These are phyloP conservation scores for Xylaria digitata DNA, from an alignment of 2,329 filamentous ascomycete species.

Conservation along the genomic window DNA sequence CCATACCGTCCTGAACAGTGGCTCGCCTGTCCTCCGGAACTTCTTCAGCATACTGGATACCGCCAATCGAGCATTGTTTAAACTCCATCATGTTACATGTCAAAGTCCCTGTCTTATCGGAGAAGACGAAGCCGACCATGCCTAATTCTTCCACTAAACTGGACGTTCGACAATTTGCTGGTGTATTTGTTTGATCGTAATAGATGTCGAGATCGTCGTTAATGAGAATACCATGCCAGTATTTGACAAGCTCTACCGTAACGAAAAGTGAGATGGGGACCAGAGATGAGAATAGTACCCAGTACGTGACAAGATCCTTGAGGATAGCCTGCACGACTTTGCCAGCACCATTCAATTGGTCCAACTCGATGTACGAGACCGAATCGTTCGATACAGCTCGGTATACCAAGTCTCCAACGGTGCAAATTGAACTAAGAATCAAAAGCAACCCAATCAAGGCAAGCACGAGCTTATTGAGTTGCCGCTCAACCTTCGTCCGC, in stretches of 20 bases:
- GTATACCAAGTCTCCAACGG: conserved; percentile 87
- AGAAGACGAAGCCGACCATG: conserved; percentile 99
- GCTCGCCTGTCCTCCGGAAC: conserved; percentile 90
- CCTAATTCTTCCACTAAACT: conserved; percentile 96
- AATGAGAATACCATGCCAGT: conserved; percentile 97
- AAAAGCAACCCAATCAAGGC: conserved; percentile 88
- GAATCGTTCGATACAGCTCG: conserved; percentile 71
- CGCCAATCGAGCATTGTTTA: conserved; percentile 91
- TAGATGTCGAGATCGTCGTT: conserved; percentile 98
- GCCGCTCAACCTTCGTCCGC: conserved; percentile 92
- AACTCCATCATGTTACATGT: conserved; percentile 99
- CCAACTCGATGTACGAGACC: conserved; percentile 79
- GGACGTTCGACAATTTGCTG: conserved; percentile 94
- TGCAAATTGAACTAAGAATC: conserved; percentile 86
- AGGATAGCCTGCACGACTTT: conserved; percentile 82
- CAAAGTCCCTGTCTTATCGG: conserved; percentile 95
- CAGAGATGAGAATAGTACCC: conserved; percentile 95
- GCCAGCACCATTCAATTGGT: conserved; percentile 64
- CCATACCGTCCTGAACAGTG: conserved; percentile 79
- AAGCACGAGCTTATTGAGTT: conserved; percentile 93
- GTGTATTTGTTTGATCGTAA: conserved; percentile 93
- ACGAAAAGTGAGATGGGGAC: conserved; percentile 98
- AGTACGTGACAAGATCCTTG: conserved; percentile 96
- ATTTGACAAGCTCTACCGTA: conserved; percentile 97
- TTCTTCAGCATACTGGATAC: conserved; percentile 92